These are phyloP conservation scores for Aspergillus sp. DNA, from an alignment of 2,329 filamentous ascomycete genomes.

Conservation along the genomic window DNA sequence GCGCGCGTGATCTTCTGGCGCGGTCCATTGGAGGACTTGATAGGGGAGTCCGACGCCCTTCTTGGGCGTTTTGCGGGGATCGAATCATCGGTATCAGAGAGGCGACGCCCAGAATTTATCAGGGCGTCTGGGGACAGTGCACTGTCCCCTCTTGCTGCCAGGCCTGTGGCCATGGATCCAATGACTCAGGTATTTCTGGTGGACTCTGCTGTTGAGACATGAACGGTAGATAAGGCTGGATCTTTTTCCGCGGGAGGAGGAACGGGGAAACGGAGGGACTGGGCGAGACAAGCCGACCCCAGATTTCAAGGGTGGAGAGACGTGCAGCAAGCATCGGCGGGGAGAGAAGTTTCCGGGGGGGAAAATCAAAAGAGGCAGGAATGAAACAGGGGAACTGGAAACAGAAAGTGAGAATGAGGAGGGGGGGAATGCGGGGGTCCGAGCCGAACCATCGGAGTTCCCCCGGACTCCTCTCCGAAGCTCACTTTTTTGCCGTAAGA, in stretches of 20 bases:
- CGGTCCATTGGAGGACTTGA: conserved; percentile 22
- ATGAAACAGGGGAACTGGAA: no score
- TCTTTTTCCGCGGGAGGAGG: neutral
- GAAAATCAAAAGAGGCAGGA: no score
- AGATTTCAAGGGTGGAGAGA: no score
- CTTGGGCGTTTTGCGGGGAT: conserved; percentile 28
- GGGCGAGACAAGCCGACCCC: neutral
- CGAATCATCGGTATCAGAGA: neutral
- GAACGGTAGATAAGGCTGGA: neutral
- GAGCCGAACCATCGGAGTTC: no score
- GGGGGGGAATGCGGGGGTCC: no score
- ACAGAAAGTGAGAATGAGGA: no score
- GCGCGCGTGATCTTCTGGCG: conserved; percentile 43
- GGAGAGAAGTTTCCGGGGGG: no score
- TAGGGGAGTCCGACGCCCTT: conserved; percentile 28
- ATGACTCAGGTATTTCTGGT: neutral
- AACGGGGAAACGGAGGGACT: neutral
- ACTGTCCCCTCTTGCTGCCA: neutral
- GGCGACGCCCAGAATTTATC: neutral
- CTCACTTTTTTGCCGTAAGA: no score
- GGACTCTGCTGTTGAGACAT: neutral
- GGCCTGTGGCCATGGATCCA: neutral
- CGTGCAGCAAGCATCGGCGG: no score
- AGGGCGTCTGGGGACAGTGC: neutral
- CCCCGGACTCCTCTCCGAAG: no score